Base-by-base conservation (phyloP, 2,329 filamentous ascomycete genomes). In the Aspergillus piperis region DNA sequence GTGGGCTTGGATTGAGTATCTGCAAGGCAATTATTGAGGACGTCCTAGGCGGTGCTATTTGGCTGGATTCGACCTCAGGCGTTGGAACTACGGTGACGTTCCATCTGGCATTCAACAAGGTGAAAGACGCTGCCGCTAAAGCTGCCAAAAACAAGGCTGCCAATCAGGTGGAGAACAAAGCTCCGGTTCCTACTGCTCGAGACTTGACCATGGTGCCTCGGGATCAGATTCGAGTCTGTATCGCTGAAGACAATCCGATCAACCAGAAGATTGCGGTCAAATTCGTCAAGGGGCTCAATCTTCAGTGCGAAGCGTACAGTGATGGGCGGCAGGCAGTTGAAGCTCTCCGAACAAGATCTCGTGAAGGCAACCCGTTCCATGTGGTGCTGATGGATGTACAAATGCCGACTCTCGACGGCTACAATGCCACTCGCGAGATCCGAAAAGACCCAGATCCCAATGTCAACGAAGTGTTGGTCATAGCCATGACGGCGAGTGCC, bases 301-400 rank as follows among this genome's bases (percentile, higher is more conserved):
- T 96, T 75, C 85, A 87, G 59, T 92, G 95, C 54, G 90, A 94
- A 73, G 92, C 93, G 0, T 97, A 92, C 71, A 91, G 92, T 64
- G 96, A 98, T 72, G 94, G 94, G 0, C 84, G 90, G 63, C 91
- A 93, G 77, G 92, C 93, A 0, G 90, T 96, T 13, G 90, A 96
- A 69, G 93, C 91, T 0, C 79, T 97, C n/a, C 87, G 89, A 8
- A 81, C 85, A 54, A 90, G 88, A 63, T 89, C 90, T 3, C 82
- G 80, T 48, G 88, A 90, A 63, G 89, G 88, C 1, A 81, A 81
- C 8, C 93, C 92, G 0, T 97, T 96, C 77, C 92, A 97, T 70
- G 84, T 97, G 32, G 89, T 96, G 42, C 84, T 97, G 48, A 97
- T 97, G 93, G 93, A 97, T 73, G 92, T 96, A 3, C 92, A 96